These are phyloP conservation scores for Apodospora peruviana DNA, from an alignment of 495 filamentous ascomycete genomes.

Conservation along the genomic window DNA sequence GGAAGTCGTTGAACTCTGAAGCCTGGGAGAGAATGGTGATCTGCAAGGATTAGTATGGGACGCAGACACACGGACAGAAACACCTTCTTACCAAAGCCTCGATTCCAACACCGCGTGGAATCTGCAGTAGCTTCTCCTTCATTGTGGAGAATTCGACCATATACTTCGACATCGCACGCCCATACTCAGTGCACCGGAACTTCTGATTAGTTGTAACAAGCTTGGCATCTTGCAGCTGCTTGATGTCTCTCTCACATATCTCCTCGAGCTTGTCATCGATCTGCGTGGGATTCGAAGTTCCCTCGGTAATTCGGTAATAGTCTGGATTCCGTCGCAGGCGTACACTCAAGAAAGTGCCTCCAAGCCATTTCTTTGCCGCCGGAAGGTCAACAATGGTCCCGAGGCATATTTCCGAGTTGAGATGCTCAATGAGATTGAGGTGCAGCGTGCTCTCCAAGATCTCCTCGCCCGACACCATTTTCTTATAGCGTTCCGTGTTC, in stretches of 20 bases:
- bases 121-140: conserved; percentile 57
- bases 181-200: conserved; percentile 69
- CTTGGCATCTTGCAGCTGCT: conserved; percentile 54
- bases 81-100: conserved; percentile 37
- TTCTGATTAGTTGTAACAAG: conserved; percentile 48
- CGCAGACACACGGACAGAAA: neutral
- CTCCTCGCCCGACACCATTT: conserved; percentile 76
- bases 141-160: conserved; percentile 90
- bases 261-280: conserved; percentile 67
- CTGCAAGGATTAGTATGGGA: conserved; percentile 49
- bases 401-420: conserved; percentile 90
- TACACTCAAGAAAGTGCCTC: conserved; percentile 81
- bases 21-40: conserved; percentile 51
- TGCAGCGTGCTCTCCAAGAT: conserved; percentile 85
- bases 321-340: conserved; percentile 72
- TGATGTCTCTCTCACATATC: conserved; percentile 78
- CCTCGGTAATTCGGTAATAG: conserved; percentile 68
- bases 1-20: conserved; percentile 66
- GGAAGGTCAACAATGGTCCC: conserved; percentile 67
- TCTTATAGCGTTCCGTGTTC: conserved; percentile 69
- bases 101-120: conserved; percentile 56
- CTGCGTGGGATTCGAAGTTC: conserved; percentile 33
- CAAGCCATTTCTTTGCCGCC: conserved; percentile 77
- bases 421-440: conserved; percentile 80
- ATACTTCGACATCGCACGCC: conserved; percentile 88